These are phyloP conservation scores for Umbilicus rupestris DNA, from an alignment of 164 flowering plant species.

Conservation along the genomic window DNA sequence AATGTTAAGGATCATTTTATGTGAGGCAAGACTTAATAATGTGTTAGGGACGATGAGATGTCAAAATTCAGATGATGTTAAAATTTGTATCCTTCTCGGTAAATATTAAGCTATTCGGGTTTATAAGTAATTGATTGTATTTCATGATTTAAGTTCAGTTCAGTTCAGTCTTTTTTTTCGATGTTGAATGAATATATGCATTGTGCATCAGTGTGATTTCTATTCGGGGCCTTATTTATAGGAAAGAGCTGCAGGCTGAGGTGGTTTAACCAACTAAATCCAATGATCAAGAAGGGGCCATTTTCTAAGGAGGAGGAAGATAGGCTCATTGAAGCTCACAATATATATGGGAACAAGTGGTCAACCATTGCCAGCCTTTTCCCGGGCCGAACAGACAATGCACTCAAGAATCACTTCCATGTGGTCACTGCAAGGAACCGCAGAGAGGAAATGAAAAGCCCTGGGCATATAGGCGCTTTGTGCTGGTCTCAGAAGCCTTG, in stretches of 20 bases:
- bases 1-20: neutral
- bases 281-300: constrained; percentile 23
- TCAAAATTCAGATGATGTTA: too few relatives aligned
- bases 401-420: constrained; percentile 34
- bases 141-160: too few relatives aligned
- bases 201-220: neutral
- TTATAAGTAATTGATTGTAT: neutral
- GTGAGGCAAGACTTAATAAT: too few relatives aligned
- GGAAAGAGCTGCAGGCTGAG: constrained; percentile 36
- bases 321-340: constrained; percentile 21
- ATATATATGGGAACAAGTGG: constrained; percentile 27
- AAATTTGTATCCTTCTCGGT: too few relatives aligned
- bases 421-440: constrained; percentile 24
- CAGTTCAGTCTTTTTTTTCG: neutral
- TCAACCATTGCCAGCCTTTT: constrained; percentile 24
- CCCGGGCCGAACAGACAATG: constrained; percentile 29
- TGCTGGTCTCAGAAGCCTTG: neutral
- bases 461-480: neutral
- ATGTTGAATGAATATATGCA: neutral
- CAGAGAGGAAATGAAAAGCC: constrained; percentile 10
- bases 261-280: constrained; percentile 37
- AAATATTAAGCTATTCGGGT: too few relatives aligned
- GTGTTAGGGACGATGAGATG: too few relatives aligned
- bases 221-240: neutral
- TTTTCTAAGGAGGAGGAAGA: constrained; percentile 30